phyloP scores from a whole-genome alignment of 306 rosid genomes.

The Cucurbita argyrosperma region DNA sequence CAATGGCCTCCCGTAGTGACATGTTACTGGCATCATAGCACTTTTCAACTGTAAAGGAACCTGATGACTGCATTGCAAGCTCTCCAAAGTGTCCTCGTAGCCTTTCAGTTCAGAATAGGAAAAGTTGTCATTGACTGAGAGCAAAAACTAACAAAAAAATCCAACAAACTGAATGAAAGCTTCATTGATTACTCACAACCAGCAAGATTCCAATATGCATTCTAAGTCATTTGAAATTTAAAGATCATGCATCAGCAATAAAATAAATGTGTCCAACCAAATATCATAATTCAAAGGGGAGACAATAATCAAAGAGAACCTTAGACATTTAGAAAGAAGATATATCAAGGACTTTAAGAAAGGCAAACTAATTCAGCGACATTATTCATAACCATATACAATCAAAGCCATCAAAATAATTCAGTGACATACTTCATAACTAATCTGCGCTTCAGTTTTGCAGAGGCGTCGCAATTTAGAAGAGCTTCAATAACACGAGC shows the following conservation, averaged over 20 bases:
- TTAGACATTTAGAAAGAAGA: not conserved
- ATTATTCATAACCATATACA: slow-evolving; percentile 30
- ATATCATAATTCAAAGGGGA: not conserved
- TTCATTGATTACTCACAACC: not conserved
- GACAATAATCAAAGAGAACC: not conserved
- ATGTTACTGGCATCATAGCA: slow-evolving; percentile 55
- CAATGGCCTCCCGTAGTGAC: slow-evolving; percentile 65
- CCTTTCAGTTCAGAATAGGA: slow-evolving; percentile 33
- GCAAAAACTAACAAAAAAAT: not conserved
- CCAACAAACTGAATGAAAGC: not conserved
- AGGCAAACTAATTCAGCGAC: slow-evolving; percentile 10
- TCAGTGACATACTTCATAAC: slow-evolving; percentile 39
- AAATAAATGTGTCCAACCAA: not conserved
- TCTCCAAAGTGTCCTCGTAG: slow-evolving; percentile 69
- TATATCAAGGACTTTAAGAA: not conserved
- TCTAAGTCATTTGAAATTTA: not conserved
- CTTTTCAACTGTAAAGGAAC: slow-evolving; percentile 72
- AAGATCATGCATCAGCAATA: not conserved
- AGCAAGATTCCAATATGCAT: not conserved
- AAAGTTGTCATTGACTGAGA: not conserved
- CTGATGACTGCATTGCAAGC: slow-evolving; percentile 47
- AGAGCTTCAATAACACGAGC: slow-evolving; percentile 80
- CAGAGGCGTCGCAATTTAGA: slow-evolving; percentile 56
- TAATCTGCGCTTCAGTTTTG: slow-evolving; percentile 56
- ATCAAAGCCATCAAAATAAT: slow-evolving; percentile 12